Base-by-base conservation (phyloP, 768 basidiomycete species). In the Suillus lakei region DNA sequence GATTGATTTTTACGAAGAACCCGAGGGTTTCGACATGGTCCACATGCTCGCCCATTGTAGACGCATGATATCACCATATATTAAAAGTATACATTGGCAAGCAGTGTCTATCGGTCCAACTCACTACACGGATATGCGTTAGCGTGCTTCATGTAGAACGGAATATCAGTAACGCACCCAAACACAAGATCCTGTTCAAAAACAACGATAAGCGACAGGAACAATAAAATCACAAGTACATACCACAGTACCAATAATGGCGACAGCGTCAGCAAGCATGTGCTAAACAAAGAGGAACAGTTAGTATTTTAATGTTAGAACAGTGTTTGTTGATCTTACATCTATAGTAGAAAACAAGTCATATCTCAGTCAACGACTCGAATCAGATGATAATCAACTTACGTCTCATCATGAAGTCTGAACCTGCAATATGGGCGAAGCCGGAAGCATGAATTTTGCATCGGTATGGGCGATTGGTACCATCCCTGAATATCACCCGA, bases 401-500 rank as follows among this genome's bases (percentile, higher is more conserved):
- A 92, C 91, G 88, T 88, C 93, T 90, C 91, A 95, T 96, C 93
- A 99, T 98, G 75, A 99, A 98, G 78, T 99, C 98, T 4, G 95
- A 86, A 23, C 96, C 97, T 34, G 95, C 95, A 67, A 99, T 84
- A 79, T 99, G 98, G 28, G 95, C 95, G 72, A 97, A 97, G 18
- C 96, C 96, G 39, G 96, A 96, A 8, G 96, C 96, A 72, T 96
- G 93, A 71, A 98, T 99, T 79, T 93, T 95, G 82, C 96, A 98
- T 73, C 95, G 84, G 81, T 99, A 99, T 18, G 97, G 97, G 32
- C 96, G 88, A 81, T 99, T 97, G 13, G 93, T 88, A 58, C 97
- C 96, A 79, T 99, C 97, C 68, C 92, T 93, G 65, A 16, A 30
- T 18, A 16, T 60, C 9, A 26, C 15, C 46, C 51, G 36, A 38